Conservation (phyloP, 805 yeast genomes). For the Candida coquimbonensis region DNA sequence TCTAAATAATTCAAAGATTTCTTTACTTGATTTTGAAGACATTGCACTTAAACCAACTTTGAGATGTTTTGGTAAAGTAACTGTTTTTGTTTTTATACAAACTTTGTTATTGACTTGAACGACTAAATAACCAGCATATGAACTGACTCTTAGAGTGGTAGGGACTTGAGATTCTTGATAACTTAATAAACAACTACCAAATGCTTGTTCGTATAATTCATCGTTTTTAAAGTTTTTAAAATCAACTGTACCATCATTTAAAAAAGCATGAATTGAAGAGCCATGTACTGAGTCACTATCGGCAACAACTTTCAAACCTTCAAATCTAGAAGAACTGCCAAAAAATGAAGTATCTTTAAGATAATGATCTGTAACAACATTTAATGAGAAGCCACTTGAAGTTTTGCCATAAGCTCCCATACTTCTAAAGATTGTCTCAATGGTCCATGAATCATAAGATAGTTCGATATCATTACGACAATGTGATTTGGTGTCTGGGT, state of each 20-base stretch:
- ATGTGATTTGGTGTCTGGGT: constrained; percentile 32
- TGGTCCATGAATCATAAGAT: constrained; percentile 40
- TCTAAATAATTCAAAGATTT: constrained; percentile 58
- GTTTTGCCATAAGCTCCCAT: constrained; percentile 43
- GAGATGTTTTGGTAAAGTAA: constrained; percentile 38
- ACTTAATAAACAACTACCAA: constrained; percentile 51
- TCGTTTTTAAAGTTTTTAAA: constrained; percentile 21
- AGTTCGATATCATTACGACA: constrained; percentile 34
- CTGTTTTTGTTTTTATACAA: constrained; percentile 57
- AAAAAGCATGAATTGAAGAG: constrained; percentile 48
- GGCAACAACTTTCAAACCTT: constrained; percentile 57
- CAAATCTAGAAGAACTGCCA: constrained; percentile 52
- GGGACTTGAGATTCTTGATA: constrained; percentile 71
- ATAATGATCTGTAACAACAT: constrained; percentile 36
- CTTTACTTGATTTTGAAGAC: constrained; percentile 35
- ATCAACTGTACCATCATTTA: constrained; percentile 49
- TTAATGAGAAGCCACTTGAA: constrained; percentile 52
- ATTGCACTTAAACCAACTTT: constrained; percentile 50
- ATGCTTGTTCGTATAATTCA: constrained; percentile 26
- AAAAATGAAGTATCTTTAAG: constrained; percentile 29
- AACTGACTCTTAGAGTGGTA: constrained; percentile 56
- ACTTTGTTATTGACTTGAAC: constrained; percentile 68
- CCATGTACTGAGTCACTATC: constrained; percentile 44
- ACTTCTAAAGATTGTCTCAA: constrained; percentile 59
- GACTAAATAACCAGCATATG: constrained; percentile 45